A percentile compares a stretch with the other conserved stretches of the same genome.
These are phyloP conservation scores for Fraxinus paxiana DNA, from an alignment of 305 asterid species.

Conservation along the genomic window DNA sequence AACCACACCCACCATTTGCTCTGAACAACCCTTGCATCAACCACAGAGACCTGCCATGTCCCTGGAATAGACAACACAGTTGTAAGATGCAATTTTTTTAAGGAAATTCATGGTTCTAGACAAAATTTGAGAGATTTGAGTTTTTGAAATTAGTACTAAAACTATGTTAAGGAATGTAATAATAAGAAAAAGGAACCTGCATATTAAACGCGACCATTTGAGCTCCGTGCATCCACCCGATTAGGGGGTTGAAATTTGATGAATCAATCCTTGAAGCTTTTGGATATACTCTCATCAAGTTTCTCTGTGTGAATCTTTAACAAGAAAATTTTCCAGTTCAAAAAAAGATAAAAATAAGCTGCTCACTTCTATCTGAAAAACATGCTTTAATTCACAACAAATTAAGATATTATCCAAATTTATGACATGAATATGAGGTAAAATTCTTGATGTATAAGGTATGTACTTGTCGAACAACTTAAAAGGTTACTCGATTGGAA, in stretches of 20 bases:
- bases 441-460: neutral
- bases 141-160: neutral
- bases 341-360: neutral
- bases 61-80: slow-evolving; percentile 31
- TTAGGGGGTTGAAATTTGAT: slow-evolving; percentile 68
- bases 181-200: slow-evolving; percentile 44
- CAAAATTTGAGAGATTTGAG: neutral
- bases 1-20: slow-evolving; percentile 84
- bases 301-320: slow-evolving; percentile 66
- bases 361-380: neutral
- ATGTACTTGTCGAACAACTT: neutral
- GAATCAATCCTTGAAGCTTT: slow-evolving; percentile 74
- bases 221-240: slow-evolving; percentile 81
- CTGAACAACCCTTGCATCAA: slow-evolving; percentile 79
- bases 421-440: neutral
- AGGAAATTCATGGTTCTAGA: neutral
- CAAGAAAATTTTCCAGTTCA: neutral
- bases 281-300: slow-evolving; percentile 81
- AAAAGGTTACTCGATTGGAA: neutral
- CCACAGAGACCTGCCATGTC: slow-evolving; percentile 73
- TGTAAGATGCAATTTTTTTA: neutral
- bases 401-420: neutral
- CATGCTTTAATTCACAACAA: neutral
- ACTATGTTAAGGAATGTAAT: neutral
- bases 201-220: slow-evolving; percentile 88